Percentiles rank a stretch among this genome's conserved stretches.
phyloP scores from a whole-genome alignment of 768 basidiomycete genomes.

The Mycena chlorophos region DNA sequence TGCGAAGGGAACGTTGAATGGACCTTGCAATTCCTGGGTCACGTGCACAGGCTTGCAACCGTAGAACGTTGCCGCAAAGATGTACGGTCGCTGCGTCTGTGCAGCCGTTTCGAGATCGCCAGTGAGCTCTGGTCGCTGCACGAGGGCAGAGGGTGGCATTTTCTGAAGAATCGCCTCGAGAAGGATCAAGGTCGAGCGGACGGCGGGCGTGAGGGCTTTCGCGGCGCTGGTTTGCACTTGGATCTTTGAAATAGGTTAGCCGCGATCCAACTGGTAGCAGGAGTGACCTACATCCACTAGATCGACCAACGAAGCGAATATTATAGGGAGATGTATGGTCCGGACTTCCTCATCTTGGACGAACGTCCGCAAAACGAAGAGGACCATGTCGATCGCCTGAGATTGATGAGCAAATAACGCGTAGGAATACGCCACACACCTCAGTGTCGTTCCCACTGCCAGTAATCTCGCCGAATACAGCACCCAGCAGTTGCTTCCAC shows the following conservation, averaged over 20 bases:
- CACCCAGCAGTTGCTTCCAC: constrained; percentile 74
- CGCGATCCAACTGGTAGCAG: constrained; percentile 1
- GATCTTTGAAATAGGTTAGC: constrained; percentile 28
- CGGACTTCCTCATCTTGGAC: constrained; percentile 88
- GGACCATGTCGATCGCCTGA: constrained; percentile 66
- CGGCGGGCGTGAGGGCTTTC: constrained; percentile 35
- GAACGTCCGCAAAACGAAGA: constrained; percentile 74
- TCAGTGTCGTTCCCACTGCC: constrained; percentile 46
- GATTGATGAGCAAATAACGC: constrained; percentile 2
- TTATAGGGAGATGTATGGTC: constrained; percentile 75
- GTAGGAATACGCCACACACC: constrained; percentile 36
- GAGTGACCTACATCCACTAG: constrained; percentile 54
- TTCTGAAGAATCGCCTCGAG: constrained; percentile 54
- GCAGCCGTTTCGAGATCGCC: constrained; percentile 35
- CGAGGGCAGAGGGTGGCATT: constrained; percentile 50
- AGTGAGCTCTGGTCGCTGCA: constrained; percentile 50
- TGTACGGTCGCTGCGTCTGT: constrained; percentile 41
- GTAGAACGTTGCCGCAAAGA: constrained; percentile 66
- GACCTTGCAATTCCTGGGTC: constrained; percentile 21
- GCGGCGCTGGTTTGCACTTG: constrained; percentile 38
- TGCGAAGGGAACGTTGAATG: constrained; percentile 50
- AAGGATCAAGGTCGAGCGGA: constrained; percentile 48
- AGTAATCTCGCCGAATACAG: constrained; percentile 56
- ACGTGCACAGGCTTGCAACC: constrained; percentile 37
- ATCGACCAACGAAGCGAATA: constrained; percentile 71